These are phyloP conservation scores for Bipolaris bicolor DNA, from an alignment of 2,329 filamentous ascomycete species.

Conservation along the genomic window DNA sequence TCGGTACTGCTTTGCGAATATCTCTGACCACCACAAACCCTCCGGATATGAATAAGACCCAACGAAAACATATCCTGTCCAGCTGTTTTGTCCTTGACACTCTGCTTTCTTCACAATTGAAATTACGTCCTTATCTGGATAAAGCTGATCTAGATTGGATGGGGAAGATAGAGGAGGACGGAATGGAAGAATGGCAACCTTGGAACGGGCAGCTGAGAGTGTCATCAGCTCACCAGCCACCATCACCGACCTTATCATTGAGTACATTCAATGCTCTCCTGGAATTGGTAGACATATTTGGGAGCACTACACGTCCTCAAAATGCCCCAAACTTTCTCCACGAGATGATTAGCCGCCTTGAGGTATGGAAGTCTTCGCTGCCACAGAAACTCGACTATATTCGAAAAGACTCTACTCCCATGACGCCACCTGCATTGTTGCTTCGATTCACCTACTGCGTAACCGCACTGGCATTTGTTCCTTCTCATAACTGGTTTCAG, in stretches of 20 bases:
- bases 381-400: conserved; percentile 34
- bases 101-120: conserved; percentile 59
- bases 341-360: conserved; percentile 46
- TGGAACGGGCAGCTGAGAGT: conserved; percentile 64
- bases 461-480: conserved; percentile 25
- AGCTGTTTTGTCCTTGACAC: conserved; percentile 69
- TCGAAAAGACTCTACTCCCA: conserved; percentile 26
- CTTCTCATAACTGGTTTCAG: conserved; percentile 29
- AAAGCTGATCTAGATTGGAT: conserved; percentile 54
- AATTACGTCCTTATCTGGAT: conserved; percentile 58
- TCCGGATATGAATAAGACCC: conserved; percentile 35
- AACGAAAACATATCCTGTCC: conserved; percentile 54
- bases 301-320: conserved; percentile 17
- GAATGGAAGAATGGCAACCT: conserved; percentile 74
- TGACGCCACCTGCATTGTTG: conserved; percentile 35
- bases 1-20: conserved; percentile 67
- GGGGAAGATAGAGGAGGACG: conserved; percentile 65
- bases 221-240: conserved; percentile 11
- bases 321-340: conserved; percentile 35
- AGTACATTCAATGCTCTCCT: conserved; percentile 62
- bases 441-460: conserved; percentile 37
- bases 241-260: conserved; percentile 49
- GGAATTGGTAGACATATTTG: conserved; percentile 35
- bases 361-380: conserved; percentile 46
- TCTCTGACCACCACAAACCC: conserved; percentile 50